Conservation (phyloP, 768 basidiomycete species). For the Collybia mongolica region DNA sequence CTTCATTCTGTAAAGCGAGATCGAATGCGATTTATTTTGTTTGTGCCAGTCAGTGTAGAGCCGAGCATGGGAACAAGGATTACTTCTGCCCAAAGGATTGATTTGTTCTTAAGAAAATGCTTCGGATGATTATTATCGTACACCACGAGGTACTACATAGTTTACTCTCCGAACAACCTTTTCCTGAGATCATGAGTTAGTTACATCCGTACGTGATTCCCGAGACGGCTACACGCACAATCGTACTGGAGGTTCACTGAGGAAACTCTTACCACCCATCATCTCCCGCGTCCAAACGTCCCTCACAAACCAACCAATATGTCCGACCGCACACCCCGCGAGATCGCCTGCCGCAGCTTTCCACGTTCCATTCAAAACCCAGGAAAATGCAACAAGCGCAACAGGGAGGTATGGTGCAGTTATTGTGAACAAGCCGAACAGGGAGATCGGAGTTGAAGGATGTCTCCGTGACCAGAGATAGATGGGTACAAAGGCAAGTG, state of each 20-base stretch:
- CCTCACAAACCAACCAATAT: slow-evolving; percentile 80
- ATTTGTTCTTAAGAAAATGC: no score
- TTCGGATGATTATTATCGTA: no score
- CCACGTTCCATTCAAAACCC: slow-evolving; percentile 82
- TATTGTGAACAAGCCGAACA: slow-evolving; percentile 94
- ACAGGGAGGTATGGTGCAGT: slow-evolving; percentile 94
- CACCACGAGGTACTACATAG: no score
- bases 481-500: slow-evolving; percentile 92
- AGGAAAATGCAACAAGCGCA: slow-evolving; percentile 85
- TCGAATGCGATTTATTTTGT: no score
- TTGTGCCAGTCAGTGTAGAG: no score
- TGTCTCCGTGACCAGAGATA: slow-evolving; percentile 97
- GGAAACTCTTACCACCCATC: slow-evolving; percentile 68
- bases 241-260: slow-evolving; percentile 69
- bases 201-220: no score
- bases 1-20: no score
- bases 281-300: slow-evolving; percentile 91
- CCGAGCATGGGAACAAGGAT: no score
- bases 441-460: slow-evolving; percentile 91
- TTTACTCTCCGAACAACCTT: neutral
- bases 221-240: slow-evolving; percentile 49
- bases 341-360: slow-evolving; percentile 80
- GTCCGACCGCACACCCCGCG: slow-evolving; percentile 84
- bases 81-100: no score
- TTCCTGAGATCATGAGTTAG: no score